phyloP scores from a whole-genome alignment of 1,284 basidiomycete species.

The Irpex sp. region DNA sequence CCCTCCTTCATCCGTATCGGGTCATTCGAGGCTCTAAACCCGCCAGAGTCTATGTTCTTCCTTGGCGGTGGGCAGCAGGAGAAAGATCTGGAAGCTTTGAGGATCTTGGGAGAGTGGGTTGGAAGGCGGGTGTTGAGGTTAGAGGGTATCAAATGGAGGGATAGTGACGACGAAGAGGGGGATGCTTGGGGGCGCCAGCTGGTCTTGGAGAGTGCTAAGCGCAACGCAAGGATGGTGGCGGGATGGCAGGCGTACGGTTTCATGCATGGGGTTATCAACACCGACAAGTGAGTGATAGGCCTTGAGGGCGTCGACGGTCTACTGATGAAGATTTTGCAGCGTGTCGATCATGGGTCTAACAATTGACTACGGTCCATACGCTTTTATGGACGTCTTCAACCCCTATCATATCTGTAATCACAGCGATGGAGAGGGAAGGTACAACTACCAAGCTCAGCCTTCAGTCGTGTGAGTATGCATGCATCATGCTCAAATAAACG shows the following conservation, averaged over 20 bases:
- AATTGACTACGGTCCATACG: slow-evolving; percentile 94
- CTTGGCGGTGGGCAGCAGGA: slow-evolving; percentile 72
- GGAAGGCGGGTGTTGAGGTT: slow-evolving; percentile 55
- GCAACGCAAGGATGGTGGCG: slow-evolving; percentile 90
- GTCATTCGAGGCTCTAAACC: slow-evolving; percentile 84
- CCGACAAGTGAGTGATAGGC: slow-evolving; percentile 73
- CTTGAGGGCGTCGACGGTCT: background rate
- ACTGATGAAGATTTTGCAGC: slow-evolving; percentile 31
- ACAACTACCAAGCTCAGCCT: slow-evolving; percentile 64
- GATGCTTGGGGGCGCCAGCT: slow-evolving; percentile 68
- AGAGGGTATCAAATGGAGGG: slow-evolving; percentile 29
- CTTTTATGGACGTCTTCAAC: slow-evolving; percentile 94
- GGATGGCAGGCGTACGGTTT: slow-evolving; percentile 94
- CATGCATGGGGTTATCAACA: slow-evolving; percentile 96
- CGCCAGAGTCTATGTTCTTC: slow-evolving; percentile 65
- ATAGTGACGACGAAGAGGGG: slow-evolving; percentile 30
- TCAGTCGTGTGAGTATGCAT: slow-evolving; percentile 32
- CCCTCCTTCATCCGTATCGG: slow-evolving; percentile 93
- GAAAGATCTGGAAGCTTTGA: slow-evolving; percentile 72
- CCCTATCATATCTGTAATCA: slow-evolving; percentile 91
- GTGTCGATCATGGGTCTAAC: slow-evolving; percentile 87
- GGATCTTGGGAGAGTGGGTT: slow-evolving; percentile 75
- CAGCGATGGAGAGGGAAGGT: slow-evolving; percentile 82
- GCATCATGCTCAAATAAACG: slow-evolving; percentile 54
- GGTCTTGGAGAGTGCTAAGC: slow-evolving; percentile 71